Evolutionary conservation across 2,329 filamentous ascomycete genomes (phyloP).

Genomic region (Trichoderma koningiopsis): DNA sequence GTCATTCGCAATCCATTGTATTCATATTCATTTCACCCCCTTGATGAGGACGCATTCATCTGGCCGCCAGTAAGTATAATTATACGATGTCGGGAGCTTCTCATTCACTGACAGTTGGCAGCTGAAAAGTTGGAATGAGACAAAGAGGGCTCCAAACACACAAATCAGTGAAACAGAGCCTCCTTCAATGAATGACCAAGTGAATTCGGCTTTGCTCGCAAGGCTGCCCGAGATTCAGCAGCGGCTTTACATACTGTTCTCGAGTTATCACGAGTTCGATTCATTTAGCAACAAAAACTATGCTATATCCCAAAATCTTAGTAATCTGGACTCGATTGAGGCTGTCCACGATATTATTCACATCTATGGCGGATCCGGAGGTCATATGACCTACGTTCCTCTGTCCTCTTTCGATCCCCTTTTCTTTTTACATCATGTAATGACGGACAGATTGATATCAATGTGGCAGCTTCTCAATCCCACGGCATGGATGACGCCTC

Average conservation of each 20-base stretch:
- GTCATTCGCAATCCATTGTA: conserved; percentile 64
- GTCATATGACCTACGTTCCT: conserved; percentile 70
- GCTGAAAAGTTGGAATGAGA: conserved; percentile 62
- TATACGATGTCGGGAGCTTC: background rate
- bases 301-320: conserved; percentile 50
- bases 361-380: conserved; percentile 58
- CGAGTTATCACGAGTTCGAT: conserved; percentile 67
- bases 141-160: conserved; percentile 56
- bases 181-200: conserved; percentile 60
- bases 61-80: conserved; percentile 57
- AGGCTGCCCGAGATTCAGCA: conserved; percentile 59
- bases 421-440: conserved; percentile 77
- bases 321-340: conserved; percentile 65
- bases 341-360: conserved; percentile 66
- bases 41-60: conserved; percentile 60
- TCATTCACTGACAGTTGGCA: conserved; percentile 33
- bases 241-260: conserved; percentile 68
- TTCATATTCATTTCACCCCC: conserved; percentile 61
- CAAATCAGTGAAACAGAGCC: conserved; percentile 35
- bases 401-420: conserved; percentile 79
- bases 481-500: conserved; percentile 63
- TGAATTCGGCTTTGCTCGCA: conserved; percentile 49
- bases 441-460: conserved; percentile 73
- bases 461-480: conserved; percentile 78
- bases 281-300: conserved; percentile 70